These are phyloP conservation scores for Botrytis fabae DNA, from an alignment of 2,329 filamentous ascomycete genomes.

Conservation along the genomic window DNA sequence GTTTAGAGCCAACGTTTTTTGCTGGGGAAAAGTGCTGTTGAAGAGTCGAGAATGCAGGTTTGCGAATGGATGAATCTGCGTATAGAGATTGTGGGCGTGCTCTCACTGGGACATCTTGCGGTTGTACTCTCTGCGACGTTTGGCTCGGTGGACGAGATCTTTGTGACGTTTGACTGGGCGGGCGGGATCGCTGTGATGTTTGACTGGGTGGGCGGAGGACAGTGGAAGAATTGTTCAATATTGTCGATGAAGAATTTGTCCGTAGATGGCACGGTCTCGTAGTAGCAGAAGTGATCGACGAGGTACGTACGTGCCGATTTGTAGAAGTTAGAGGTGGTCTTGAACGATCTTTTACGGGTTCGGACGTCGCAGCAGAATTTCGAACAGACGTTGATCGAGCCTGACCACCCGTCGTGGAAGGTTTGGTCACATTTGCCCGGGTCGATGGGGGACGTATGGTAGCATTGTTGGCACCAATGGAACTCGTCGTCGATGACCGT, in stretches of 20 bases:
- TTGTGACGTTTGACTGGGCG: constrained; percentile 25
- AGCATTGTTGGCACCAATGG: constrained; percentile 30
- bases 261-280: constrained; percentile 33
- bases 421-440: constrained; percentile 30
- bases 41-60: constrained; percentile 55
- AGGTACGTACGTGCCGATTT: constrained; percentile 36
- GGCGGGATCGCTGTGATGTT: constrained; percentile 9
- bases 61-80: constrained; percentile 28
- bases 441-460: constrained; percentile 36
- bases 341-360: constrained; percentile 25
- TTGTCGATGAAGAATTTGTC: constrained; percentile 35
- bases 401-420: constrained; percentile 27
- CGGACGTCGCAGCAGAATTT: constrained; percentile 21
- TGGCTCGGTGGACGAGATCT: constrained; percentile 26
- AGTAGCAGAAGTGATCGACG: constrained; percentile 26
- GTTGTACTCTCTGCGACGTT: constrained; percentile 7
- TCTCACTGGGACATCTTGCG: constrained; percentile 15
- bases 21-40: constrained; percentile 69
- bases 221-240: constrained; percentile 29
- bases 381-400: constrained; percentile 34
- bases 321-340: constrained; percentile 27
- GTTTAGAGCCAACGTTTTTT: constrained; percentile 61
- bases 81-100: constrained; percentile 24
- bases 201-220: constrained; percentile 30
- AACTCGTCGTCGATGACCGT: constrained; percentile 33